Base-by-base conservation (phyloP, 2,329 filamentous ascomycete species). In the Phaeosphaeria sp. region DNA sequence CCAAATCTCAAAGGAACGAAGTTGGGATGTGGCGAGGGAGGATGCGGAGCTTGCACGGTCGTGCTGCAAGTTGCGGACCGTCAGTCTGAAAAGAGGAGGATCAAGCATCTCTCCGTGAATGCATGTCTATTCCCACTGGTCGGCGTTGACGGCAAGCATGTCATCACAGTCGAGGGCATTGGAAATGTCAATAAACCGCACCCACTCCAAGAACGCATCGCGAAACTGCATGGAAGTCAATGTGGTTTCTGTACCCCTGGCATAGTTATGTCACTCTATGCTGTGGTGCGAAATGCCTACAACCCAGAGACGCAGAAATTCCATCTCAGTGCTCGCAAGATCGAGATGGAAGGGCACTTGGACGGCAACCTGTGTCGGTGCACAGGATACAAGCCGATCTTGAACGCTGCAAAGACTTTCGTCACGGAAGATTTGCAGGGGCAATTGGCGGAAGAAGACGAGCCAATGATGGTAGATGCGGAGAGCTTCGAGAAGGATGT, bases 231-330 rank as follows among this genome's bases (percentile, higher is more conserved):
- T 77, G 95, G 95, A 47, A 96, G 91, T 66, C 94, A 98, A 77
- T 98, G 89, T 76, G 89, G 93, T 1, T 98, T 98, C 78, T 98
- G 94, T 74, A 98, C 94, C 0, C 94, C 94, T 5, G 94, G 94
- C 1, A 98, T 98, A 73, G 93, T 98, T 56, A 98, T 98, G 87
- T 84, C 84, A 74, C 79, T 98, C 57, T 98, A 98, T 78, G 94
- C 94, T 2, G 82, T 98, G 40, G 82, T 98, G 36, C 85, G 94
- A 57, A 98, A 98, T 57, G 67, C 75, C 0, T 78, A 77, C 51
- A 61, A 77, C 47, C 63, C 70, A 1, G 74, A 75, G 25, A 74
- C 70, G 4, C 66, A 71, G 25, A 71, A 66, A 51, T 78, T 77
- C 44, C 63, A 64, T 22, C 66, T 78, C 9, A 74, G 68, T 46